A percentile compares a stretch with the other conserved stretches of the same genome.
phyloP scores from a whole-genome alignment of 768 basidiomycete genomes.

The Gyrodon lividus region DNA sequence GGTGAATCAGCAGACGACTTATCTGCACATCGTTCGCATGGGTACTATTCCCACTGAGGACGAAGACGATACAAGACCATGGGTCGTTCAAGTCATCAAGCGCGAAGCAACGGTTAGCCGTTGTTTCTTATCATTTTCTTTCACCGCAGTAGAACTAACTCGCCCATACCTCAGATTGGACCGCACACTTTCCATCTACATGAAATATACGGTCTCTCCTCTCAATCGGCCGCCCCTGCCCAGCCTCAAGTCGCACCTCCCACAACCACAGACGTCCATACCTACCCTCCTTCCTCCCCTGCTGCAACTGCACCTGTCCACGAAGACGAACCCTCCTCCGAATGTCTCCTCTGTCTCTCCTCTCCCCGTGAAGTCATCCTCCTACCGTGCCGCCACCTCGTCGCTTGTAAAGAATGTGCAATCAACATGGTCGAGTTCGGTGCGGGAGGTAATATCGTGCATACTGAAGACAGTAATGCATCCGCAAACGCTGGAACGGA shows the following conservation, averaged over 20 bases:
- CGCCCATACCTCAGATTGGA: constrained; percentile 61
- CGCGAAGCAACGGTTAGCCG: constrained; percentile 76
- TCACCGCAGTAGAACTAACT: constrained; percentile 1
- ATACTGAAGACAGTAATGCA: constrained; percentile 41
- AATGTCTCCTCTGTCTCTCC: constrained; percentile 89
- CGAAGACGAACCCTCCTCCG: constrained; percentile 75
- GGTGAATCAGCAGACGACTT: constrained; percentile 85
- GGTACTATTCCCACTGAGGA: constrained; percentile 42
- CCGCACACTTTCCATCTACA: constrained; percentile 93
- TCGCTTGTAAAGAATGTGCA: constrained; percentile 94
- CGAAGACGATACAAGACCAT: constrained; percentile 68
- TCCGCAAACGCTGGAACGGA: constrained; percentile 26
- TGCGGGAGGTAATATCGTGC: constrained; percentile 83
- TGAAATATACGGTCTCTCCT: constrained; percentile 90
- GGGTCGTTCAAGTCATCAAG: constrained; percentile 92
- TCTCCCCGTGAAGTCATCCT: constrained; percentile 89
- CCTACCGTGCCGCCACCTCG: constrained; percentile 89
- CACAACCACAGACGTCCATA: constrained; percentile 37
- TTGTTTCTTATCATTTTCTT: constrained; percentile 2
- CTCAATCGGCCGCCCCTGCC: constrained; percentile 41
- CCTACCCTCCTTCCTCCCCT: constrained; percentile 43
- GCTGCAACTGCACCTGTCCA: constrained; percentile 28
- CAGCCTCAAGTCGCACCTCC: constrained; percentile 40
- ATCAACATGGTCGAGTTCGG: constrained; percentile 98
- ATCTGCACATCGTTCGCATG: constrained; percentile 79